Evolutionary conservation across 306 rosid species (phyloP), one percentile per base, ranked within the genome.

Genomic region (Prunus mume): DNA sequence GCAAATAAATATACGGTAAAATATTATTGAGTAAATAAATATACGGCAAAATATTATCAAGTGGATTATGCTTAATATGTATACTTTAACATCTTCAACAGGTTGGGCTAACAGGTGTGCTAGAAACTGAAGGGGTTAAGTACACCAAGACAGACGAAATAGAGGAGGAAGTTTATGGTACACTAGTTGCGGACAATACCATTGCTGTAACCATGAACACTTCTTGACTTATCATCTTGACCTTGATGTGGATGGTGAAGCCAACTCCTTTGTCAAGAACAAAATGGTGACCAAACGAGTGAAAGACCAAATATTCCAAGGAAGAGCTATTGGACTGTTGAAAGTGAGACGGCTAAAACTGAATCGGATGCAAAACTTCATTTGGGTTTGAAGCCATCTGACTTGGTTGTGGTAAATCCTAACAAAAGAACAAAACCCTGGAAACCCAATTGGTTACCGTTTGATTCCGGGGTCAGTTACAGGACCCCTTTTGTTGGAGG

Each of bases 141-240:
- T 69, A 83, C 6, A 85, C 80, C 25, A 86, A 80, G 71, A 79
- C 17, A 50, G 60, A 86, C 1, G 77, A 88, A 22, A 81, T 85
- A 22, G 80, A 88, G 15, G 77, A 67, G n/a, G 86, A 86, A 1
- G 69, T 77, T 2, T 80, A 80, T 50, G 97, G 97, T 6, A 62
- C 80, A 1, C n/a, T 88, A 67, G 76, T 91, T 0, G 73, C 93
- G 34, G 88, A 73, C 12, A 68, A 88, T 56, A 85, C 83, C 27
- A 60, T 91, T 10, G 95, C 83, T 2, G 84, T 87, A 2, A 76
- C 85, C 95, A 91, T 30, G 97, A 91, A 22, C 97, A 91, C 72
- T 90, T 22, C 80, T 75, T 83, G 70, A 80, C 70, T 0, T 89
- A 76, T 68, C 81, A 88, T 68, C 91, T 91, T 11, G 90, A 89